A percentile compares a stretch with the other conserved stretches of the same genome.
These are phyloP conservation scores for Diversispora epigaea DNA, from an alignment of 192 early-diverging fungal species.

Conservation along the genomic window DNA sequence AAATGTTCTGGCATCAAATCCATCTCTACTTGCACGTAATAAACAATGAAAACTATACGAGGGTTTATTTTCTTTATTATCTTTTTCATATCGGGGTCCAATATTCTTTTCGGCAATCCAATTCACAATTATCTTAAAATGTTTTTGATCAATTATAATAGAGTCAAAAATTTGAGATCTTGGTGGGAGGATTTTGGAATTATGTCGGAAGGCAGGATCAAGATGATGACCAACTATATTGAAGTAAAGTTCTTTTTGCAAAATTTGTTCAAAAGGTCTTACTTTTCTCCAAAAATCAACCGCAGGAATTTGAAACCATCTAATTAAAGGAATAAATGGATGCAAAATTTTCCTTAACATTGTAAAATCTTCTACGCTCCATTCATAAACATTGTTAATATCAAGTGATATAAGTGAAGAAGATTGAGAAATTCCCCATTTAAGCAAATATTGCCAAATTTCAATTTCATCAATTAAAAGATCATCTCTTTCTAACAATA, in stretches of 20 bases:
- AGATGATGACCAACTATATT: slow-evolving; percentile 12
- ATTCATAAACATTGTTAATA: neutral
- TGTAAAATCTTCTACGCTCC: slow-evolving; percentile 9
- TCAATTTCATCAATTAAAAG: slow-evolving; percentile 15
- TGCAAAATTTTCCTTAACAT: neutral
- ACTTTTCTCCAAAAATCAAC: neutral
- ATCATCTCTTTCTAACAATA: neutral
- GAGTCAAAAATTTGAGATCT: slow-evolving; percentile 14
- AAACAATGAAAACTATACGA: slow-evolving; percentile 2
- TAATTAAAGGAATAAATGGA: slow-evolving; percentile 25
- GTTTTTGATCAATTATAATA: neutral
- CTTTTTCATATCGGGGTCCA: too few species aligned
- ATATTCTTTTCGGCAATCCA: slow-evolving; percentile 24
- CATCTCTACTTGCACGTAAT: slow-evolving; percentile 8
- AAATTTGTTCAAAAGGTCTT: neutral
- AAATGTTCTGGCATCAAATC: neutral
- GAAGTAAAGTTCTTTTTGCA: slow-evolving; percentile 7
- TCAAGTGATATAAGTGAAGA: neutral
- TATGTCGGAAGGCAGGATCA: neutral
- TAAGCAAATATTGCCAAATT: slow-evolving; percentile 13
- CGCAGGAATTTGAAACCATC: slow-evolving; percentile 26
- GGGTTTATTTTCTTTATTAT: neutral
- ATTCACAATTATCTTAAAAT: neutral
- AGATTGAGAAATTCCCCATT: slow-evolving; percentile 18
- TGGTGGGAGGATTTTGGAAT: slow-evolving; percentile 7